phyloP scores from a whole-genome alignment of 2,329 filamentous ascomycete genomes.

The Fusarium verticillioides region DNA sequence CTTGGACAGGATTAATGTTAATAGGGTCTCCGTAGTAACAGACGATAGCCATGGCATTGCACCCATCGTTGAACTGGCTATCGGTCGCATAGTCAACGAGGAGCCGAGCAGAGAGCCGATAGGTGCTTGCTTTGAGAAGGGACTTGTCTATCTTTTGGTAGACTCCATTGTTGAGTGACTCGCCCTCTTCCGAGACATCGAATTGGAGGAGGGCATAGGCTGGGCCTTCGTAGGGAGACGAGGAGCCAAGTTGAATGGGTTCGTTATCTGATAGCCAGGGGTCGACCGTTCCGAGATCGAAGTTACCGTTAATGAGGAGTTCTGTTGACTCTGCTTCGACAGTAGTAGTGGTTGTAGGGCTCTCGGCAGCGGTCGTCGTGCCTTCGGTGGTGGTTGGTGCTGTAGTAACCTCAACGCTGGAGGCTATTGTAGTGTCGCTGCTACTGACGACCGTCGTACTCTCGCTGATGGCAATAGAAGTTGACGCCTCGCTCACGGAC shows the following conservation, averaged over 20 bases:
- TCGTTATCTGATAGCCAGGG: neutral
- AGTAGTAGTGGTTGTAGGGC: neutral
- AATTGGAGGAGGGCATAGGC: neutral
- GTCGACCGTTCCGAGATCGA: neutral
- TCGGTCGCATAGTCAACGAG: fast-evolving
- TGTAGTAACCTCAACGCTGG: neutral
- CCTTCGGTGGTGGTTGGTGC: neutral
- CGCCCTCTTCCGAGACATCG: fast-evolving
- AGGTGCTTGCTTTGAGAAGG: neutral
- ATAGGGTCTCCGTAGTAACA: neutral
- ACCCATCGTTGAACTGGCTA: fast-evolving
- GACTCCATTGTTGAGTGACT: neutral
- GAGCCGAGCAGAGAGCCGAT: fast-evolving
- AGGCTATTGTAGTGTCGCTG: fast-evolving
- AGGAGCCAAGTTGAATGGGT: neutral
- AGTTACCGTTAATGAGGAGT: neutral
- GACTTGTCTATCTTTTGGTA: neutral
- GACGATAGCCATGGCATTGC: neutral
- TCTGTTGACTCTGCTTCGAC: neutral
- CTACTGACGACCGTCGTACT: fast-evolving
- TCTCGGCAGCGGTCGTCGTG: neutral
- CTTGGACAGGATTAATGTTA: neutral
- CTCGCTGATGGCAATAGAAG: fast-evolving
- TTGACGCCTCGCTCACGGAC: neutral
- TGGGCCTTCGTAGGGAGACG: fast-evolving